phyloP scores from a whole-genome alignment of 192 early-diverging fungal species.

The Coemansia sp. region DNA sequence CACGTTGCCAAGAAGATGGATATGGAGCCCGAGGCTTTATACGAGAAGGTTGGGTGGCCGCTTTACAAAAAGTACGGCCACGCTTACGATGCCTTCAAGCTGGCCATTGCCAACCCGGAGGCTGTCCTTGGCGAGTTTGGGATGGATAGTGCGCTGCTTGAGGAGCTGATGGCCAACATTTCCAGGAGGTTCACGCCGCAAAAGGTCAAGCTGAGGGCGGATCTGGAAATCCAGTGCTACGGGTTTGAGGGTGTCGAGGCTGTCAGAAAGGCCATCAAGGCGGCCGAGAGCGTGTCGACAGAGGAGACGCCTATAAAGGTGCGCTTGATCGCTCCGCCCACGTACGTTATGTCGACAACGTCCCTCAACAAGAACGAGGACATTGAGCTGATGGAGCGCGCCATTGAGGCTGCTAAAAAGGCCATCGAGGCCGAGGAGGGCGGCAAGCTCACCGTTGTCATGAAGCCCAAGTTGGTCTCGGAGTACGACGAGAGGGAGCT shows the following conservation, averaged over 20 bases:
- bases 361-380: slow-evolving; percentile 83
- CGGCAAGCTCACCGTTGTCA: slow-evolving; percentile 80
- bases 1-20: slow-evolving; percentile 83
- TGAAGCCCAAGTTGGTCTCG: slow-evolving; percentile 90
- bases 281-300: slow-evolving; percentile 82
- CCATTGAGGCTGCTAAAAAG: slow-evolving; percentile 80
- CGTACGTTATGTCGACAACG: slow-evolving; percentile 90
- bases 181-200: slow-evolving; percentile 92
- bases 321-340: slow-evolving; percentile 89
- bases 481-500: slow-evolving; percentile 95
- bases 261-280: slow-evolving; percentile 85
- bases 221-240: slow-evolving; percentile 93
- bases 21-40: slow-evolving; percentile 80
- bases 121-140: slow-evolving; percentile 82
- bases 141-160: slow-evolving; percentile 62
- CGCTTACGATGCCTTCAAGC: slow-evolving; percentile 96
- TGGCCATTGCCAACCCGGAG: slow-evolving; percentile 84
- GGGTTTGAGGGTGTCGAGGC: slow-evolving; percentile 96
- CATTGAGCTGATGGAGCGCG: slow-evolving; percentile 87
- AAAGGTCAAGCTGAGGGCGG: slow-evolving; percentile 93
- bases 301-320: slow-evolving; percentile 81
- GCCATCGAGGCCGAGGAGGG: slow-evolving; percentile 66
- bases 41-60: slow-evolving; percentile 88
- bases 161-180: slow-evolving; percentile 84
- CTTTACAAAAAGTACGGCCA: slow-evolving; percentile 95